A percentile compares a stretch with the other conserved stretches of the same genome.
phyloP scores from a whole-genome alignment of 768 basidiomycete species.

The Lactifluus pinguis region DNA sequence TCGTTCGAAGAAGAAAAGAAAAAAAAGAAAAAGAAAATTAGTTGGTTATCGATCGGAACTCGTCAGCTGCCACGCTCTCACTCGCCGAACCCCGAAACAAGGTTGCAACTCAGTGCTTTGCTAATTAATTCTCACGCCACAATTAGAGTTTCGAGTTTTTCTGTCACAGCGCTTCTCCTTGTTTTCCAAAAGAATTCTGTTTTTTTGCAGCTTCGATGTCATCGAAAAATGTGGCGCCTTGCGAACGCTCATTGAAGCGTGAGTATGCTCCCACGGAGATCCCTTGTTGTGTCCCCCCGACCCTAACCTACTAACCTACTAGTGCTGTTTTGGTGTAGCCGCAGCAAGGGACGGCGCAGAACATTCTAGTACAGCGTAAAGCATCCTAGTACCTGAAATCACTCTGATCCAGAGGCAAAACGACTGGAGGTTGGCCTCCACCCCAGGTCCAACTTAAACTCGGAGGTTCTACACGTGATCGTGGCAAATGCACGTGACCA shows the following conservation, averaged over 20 bases:
- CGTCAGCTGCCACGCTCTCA: background rate
- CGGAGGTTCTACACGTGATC: constrained; percentile 5
- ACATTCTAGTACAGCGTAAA: too few species aligned
- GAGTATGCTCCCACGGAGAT: constrained; percentile 1
- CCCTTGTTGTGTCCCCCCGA: too few species aligned
- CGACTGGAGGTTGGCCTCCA: too few species aligned
- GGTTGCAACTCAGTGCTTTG: constrained; percentile 3
- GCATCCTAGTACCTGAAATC: too few species aligned
- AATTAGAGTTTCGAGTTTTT: background rate
- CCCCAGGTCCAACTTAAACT: too few species aligned
- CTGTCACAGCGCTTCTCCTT: background rate
- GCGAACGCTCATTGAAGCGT: background rate
- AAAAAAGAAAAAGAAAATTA: background rate
- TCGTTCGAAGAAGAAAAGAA: background rate
- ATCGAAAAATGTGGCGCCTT: background rate
- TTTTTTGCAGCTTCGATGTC: background rate
- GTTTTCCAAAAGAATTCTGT: constrained; percentile 3
- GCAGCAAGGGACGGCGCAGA: background rate
- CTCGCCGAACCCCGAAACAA: background rate
- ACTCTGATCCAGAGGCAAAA: too few species aligned
- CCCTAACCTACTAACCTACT: too few species aligned
- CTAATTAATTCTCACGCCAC: constrained; percentile 9
- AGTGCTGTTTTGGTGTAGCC: background rate
- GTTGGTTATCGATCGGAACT: constrained; percentile 8
- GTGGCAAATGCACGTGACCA: background rate